phyloP scores from a whole-genome alignment of 2,329 filamentous ascomycete genomes.

The Chaetomium strumarium region DNA sequence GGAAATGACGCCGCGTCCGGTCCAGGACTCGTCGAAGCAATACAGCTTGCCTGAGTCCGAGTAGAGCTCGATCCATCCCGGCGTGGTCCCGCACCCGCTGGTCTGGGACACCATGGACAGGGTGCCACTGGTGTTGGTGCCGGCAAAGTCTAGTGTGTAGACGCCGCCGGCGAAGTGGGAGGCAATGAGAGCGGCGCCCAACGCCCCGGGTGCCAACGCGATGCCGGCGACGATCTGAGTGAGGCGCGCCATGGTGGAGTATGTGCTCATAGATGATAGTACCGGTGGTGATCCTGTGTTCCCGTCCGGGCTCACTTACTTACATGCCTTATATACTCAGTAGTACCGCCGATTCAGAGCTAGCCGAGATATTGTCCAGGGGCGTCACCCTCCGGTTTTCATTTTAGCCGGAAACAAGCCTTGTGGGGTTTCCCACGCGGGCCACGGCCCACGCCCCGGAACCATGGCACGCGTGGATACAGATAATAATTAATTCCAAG shows the following conservation, averaged over 20 bases:
- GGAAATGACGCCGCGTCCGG: constrained; percentile 16
- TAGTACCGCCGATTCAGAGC: too few species aligned
- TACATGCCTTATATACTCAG: not conserved
- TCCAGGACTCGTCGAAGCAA: constrained; percentile 25
- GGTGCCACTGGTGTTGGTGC: constrained; percentile 14
- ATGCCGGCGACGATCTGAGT: constrained; percentile 12
- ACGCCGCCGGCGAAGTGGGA: constrained; percentile 20
- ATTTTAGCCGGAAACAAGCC: constrained; percentile 9
- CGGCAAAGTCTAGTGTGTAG: constrained; percentile 18
- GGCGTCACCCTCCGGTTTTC: not conserved
- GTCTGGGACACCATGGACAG: constrained; percentile 18
- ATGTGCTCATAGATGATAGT: too few species aligned
- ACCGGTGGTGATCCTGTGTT: not conserved
- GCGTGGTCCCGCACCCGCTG: constrained; percentile 20
- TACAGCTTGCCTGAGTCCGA: constrained; percentile 18
- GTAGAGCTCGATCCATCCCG: constrained; percentile 21
- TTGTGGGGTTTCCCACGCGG: not conserved
- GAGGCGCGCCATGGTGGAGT: constrained; percentile 16
- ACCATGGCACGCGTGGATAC: constrained; percentile 2
- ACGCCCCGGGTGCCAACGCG: constrained; percentile 12
- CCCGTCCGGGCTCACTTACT: not conserved
- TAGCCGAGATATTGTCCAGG: not conserved
- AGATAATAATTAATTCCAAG: not conserved
- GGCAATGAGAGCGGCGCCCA: constrained; percentile 18
- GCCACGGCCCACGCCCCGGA: too few species aligned